A percentile compares a stretch with the other conserved stretches of the same genome.
Evolutionary conservation across 129 eudicot species (phyloP).

Genomic region (Silybum marianum): DNA sequence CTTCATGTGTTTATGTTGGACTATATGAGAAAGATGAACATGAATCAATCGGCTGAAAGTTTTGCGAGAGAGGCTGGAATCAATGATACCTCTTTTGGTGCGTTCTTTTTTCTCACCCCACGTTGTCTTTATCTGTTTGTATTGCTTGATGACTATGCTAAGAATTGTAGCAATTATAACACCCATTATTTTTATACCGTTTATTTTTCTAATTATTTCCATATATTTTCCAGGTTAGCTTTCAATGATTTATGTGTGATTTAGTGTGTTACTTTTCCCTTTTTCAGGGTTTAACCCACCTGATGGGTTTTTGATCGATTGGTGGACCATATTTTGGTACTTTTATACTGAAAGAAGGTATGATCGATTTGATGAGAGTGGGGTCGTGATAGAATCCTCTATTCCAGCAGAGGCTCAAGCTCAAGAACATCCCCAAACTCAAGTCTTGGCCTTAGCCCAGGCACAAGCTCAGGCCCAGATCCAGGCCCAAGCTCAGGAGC

Average conservation of each 20-base stretch:
- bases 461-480: background rate
- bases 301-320: slow-evolving; percentile 10
- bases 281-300: slow-evolving; percentile 10
- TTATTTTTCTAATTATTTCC: background rate
- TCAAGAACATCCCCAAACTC: background rate
- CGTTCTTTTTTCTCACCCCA: background rate
- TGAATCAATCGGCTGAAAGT: slow-evolving; percentile 8
- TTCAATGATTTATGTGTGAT: background rate
- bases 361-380: background rate
- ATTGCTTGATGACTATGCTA: background rate
- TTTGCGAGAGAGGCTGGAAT: slow-evolving; percentile 18
- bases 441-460: background rate
- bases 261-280: background rate
- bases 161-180: background rate
- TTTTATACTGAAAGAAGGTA: background rate
- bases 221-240: background rate
- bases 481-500: background rate
- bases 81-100: background rate
- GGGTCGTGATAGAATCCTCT: background rate
- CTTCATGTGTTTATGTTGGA: slow-evolving; percentile 12
- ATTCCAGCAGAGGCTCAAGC: background rate
- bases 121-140: background rate
- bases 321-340: slow-evolving; percentile 14
- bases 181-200: background rate
- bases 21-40: background rate